phyloP scores from a whole-genome alignment of 306 rosid species.

The Ormosia emarginata region DNA sequence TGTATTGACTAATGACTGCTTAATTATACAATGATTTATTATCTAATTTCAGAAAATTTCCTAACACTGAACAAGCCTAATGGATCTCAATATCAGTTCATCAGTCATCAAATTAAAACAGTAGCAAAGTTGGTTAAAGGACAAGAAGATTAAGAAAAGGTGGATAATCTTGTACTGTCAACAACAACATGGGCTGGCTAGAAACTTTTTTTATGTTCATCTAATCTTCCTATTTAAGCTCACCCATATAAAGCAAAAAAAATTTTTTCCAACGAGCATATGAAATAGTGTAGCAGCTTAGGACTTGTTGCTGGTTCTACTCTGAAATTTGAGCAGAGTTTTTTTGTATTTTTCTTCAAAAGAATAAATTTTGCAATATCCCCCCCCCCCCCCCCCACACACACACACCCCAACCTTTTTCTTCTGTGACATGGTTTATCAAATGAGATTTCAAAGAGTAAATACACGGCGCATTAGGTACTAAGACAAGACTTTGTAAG shows the following conservation, averaged over 20 bases:
- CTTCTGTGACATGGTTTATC: not conserved
- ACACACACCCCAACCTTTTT: too few species aligned
- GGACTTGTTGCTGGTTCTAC: not conserved
- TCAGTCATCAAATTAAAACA: conserved; percentile 1
- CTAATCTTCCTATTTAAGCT: conserved; percentile 4
- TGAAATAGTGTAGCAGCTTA: not conserved
- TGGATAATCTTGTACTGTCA: conserved; percentile 13
- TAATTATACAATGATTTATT: not conserved
- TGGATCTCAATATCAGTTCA: conserved; percentile 14
- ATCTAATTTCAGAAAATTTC: not conserved
- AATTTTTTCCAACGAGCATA: not conserved
- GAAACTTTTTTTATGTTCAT: conserved; percentile 11
- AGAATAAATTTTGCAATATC: too few species aligned
- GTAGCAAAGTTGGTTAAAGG: not conserved
- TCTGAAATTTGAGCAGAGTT: not conserved
- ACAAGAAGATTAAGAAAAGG: not conserved
- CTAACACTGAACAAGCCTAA: not conserved
- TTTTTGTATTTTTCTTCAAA: too few species aligned
- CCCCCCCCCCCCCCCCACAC: too few species aligned
- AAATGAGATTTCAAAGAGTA: not conserved
- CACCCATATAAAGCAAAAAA: not conserved
- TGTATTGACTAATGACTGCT: conserved; percentile 16
- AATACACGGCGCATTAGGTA: not conserved
- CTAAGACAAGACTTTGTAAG: not conserved
- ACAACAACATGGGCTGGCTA: conserved; percentile 11